A percentile compares a stretch with the other conserved stretches of the same genome.
Conservation (phyloP, 2,329 filamentous ascomycete species). For the Cryphonectria japonica region DNA sequence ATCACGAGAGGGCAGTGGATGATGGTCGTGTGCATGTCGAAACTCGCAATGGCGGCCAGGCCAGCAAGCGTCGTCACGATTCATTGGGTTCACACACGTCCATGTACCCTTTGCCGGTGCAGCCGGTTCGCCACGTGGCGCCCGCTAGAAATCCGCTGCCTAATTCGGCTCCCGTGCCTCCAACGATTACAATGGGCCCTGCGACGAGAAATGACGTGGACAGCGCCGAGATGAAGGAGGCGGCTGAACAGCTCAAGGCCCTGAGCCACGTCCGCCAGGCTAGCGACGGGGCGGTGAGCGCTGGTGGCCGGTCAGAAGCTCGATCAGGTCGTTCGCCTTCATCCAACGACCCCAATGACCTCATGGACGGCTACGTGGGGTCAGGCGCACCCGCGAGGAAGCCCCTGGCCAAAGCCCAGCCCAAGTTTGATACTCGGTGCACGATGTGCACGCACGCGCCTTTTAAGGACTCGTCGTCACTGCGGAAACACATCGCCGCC, state of each 20-base stretch:
- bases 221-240: slow-evolving; percentile 70
- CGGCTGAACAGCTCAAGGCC: slow-evolving; percentile 68
- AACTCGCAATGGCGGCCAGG: slow-evolving; percentile 51
- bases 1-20: slow-evolving; percentile 43
- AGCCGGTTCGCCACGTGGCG: slow-evolving; percentile 31
- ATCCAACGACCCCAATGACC: slow-evolving; percentile 46
- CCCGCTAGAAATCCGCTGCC: slow-evolving; percentile 29
- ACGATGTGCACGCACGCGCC: slow-evolving; percentile 65
- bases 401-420: slow-evolving; percentile 50
- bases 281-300: slow-evolving; percentile 47
- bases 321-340: slow-evolving; percentile 41
- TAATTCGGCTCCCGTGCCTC: slow-evolving; percentile 19
- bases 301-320: slow-evolving; percentile 26
- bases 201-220: slow-evolving; percentile 53
- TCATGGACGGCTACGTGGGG: slow-evolving; percentile 50
- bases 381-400: slow-evolving; percentile 42
- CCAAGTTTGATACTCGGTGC: slow-evolving; percentile 65
- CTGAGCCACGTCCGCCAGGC: slow-evolving; percentile 64
- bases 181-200: slow-evolving; percentile 18
- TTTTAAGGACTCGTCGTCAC: slow-evolving; percentile 68
- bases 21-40: slow-evolving; percentile 61
- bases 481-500: slow-evolving; percentile 69
- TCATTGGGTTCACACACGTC: slow-evolving; percentile 30
- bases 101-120: slow-evolving; percentile 29
- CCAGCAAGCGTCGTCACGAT: slow-evolving; percentile 30